Base-by-base conservation (phyloP, 768 basidiomycete species). In the Gloeopeniophorella convolvens region DNA sequence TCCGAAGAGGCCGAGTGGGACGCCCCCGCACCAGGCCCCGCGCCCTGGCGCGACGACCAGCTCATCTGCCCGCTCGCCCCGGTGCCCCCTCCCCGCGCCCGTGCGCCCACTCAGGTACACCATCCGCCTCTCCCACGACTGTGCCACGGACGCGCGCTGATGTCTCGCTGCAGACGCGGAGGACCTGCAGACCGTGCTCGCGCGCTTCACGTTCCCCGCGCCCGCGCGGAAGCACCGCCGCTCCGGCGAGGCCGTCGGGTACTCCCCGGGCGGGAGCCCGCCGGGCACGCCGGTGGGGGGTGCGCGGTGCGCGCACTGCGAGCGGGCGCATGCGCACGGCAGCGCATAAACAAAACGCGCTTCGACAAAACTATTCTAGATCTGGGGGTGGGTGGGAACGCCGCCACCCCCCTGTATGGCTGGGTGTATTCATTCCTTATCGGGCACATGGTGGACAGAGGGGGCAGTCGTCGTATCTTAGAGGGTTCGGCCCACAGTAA, bases 41-140 rank as follows among this genome's bases (percentile, higher is more conserved):
- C 20, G 1, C 39, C 51, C n/a, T 32, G 35, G 35, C 36, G 28
- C 45, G 26, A 31, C n/a, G 45, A 46, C 34, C 40, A 52, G 23
- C 45, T 52, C 23, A 24, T 52, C 33, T 52, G 51, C 28, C 51
- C 51, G 3, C 40, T 52, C n/a, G 40, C 51, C n/a, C 10, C 40
- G 4, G 1, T 21, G n/a, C 11, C 30, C 0, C 13, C 1, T 11
- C 3, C 5, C 16, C 15, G 8, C 6, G 24, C 37, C 37, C 37
- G 4, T 13, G 20, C 23, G 3, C 26, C 1, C 41, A 42, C 2
- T 4, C 5, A 1, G 8, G 16, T 15, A 5, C n/a, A 15, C n/a
- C 18, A 24, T 5, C 16, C 21, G 5, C 37, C 1, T 2, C 20
- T 3, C 1, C 21, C 6, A 40, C 6, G 24, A 10, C 23, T 7